Evolutionary conservation across 164 flowering plant species (phyloP).

Genomic region (Aristolochia fimbriata): DNA sequence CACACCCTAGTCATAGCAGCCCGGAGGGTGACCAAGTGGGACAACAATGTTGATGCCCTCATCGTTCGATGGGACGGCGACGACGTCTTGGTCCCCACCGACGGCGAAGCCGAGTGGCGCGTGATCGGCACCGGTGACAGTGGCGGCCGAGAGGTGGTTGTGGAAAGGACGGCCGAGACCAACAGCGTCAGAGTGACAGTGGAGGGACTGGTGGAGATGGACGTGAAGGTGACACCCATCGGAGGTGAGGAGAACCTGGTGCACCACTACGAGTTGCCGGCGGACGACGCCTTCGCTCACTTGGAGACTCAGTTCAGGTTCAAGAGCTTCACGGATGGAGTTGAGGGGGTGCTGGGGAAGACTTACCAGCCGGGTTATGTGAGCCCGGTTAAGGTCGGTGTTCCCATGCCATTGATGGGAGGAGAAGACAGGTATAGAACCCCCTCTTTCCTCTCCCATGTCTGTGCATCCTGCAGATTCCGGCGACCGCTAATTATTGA

Average conservation of each 20-base stretch:
- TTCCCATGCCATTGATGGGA: conserved; percentile 72
- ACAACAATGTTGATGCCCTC: conserved; percentile 43
- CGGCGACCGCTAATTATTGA: too few relatives aligned
- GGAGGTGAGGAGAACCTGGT: conserved; percentile 43
- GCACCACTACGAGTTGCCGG: conserved; percentile 53
- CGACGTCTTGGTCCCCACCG: conserved; percentile 24
- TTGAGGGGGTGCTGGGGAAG: conserved; percentile 62
- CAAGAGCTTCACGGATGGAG: conserved; percentile 26
- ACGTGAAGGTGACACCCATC: conserved; percentile 42
- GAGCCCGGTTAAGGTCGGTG: conserved; percentile 50
- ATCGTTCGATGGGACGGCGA: conserved; percentile 38
- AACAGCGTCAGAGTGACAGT: conserved; percentile 44
- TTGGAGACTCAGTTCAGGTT: conserved; percentile 31
- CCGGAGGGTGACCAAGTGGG: conserved; percentile 47
- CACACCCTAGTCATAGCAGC: conserved; percentile 52
- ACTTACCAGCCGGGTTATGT: conserved; percentile 55
- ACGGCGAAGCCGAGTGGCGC: conserved; percentile 54
- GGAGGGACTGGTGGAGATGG: conserved; percentile 33
- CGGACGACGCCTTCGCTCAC: conserved; percentile 45
- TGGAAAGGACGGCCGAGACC: conserved; percentile 52
- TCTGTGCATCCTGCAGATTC: conserved; percentile 48
- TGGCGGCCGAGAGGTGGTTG: conserved; percentile 27
- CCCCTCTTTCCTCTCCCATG: conserved; percentile 36
- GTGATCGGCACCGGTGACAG: conserved; percentile 3
- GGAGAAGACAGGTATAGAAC: conserved; percentile 64